Conservation (phyloP, 257 asterid species). For the Petunia secreta region DNA sequence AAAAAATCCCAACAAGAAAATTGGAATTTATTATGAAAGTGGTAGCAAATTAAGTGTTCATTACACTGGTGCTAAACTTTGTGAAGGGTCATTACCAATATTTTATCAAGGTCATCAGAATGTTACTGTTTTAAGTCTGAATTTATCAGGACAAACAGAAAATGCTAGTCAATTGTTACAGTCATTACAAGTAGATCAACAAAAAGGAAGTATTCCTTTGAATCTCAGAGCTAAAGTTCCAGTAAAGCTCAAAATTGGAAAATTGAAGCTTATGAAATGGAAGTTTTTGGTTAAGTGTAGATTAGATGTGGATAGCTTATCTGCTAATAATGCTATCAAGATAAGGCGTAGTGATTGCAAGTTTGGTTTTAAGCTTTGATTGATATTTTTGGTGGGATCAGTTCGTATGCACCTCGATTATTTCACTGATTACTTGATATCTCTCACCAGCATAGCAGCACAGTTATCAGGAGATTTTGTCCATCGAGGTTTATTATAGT, state of each 20-base stretch:
- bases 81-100: conserved; percentile 81
- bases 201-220: conserved; percentile 68
- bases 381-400: neutral
- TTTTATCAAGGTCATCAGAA: conserved; percentile 96
- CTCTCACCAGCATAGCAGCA: no score
- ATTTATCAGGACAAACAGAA: conserved; percentile 65
- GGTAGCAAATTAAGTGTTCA: conserved; percentile 77
- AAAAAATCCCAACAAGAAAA: conserved; percentile 78
- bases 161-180: conserved; percentile 61
- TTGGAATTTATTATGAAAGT: conserved; percentile 76
- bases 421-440: no score
- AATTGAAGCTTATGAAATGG: conserved; percentile 82
- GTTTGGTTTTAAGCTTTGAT: conserved; percentile 73
- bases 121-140: conserved; percentile 62
- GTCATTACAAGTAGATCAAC: conserved; percentile 65
- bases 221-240: conserved; percentile 69
- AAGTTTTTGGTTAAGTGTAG: conserved; percentile 83
- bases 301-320: conserved; percentile 61
- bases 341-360: conserved; percentile 69
- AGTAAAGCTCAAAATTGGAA: conserved; percentile 76
- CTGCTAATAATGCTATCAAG: conserved; percentile 53
- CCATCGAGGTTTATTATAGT: neutral
- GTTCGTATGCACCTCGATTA: no score
- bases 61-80: conserved; percentile 59
- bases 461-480: no score